Evolutionary conservation across 202 grass and related monocot genomes (phyloP), one percentile per base, ranked within the genome.

Genomic region (Bolboschoenoplectus hybrid): DNA sequence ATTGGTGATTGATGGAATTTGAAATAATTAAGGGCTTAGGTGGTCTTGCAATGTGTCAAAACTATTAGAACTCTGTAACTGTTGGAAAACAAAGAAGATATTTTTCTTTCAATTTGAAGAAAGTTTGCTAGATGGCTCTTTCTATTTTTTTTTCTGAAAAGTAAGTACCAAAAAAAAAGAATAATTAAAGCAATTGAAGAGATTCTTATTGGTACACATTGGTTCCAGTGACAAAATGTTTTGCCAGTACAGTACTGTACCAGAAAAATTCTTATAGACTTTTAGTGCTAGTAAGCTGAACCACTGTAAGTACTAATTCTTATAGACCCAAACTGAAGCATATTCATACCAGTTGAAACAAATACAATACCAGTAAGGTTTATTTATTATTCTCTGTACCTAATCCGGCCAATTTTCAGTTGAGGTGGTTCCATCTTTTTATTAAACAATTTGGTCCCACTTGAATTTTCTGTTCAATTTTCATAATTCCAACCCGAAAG

Each of bases 131-230:
- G 7, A 74, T 4, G 4, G 52, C 51, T 32, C 5, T 51, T 77
- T 39, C 51, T 80, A 19, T 60, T 53, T 81, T 32, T n/a, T 61
- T 81, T 81, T 81, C 6, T 20, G 32, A 44, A 20, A 74, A 69
- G 10, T 74, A 50, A 50, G 41, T n/a, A 73, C 69, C 52, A 75
- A 76, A 34, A 63, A 5, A 5, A 71, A 46, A 9, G 41, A 71
- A 71, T 71, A 71, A 45, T 71, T 46, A 71, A 71, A 71, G 41
- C 41, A 46, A 2, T 17, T 47, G 43, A 47, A 72, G 26, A 76
- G 32, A 53, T 57, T 32, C 12, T 56, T 78, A 56, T 78, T 26
- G 17, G 50, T 40, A 76, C 19, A 75, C 45, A 47, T 9, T 49
- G 47, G 47, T 76, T 53, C 45, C 45, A 76, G 20, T 53, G 26